Evolutionary conservation across 306 rosid species (phyloP).

Genomic region (Cicer bijugum): DNA sequence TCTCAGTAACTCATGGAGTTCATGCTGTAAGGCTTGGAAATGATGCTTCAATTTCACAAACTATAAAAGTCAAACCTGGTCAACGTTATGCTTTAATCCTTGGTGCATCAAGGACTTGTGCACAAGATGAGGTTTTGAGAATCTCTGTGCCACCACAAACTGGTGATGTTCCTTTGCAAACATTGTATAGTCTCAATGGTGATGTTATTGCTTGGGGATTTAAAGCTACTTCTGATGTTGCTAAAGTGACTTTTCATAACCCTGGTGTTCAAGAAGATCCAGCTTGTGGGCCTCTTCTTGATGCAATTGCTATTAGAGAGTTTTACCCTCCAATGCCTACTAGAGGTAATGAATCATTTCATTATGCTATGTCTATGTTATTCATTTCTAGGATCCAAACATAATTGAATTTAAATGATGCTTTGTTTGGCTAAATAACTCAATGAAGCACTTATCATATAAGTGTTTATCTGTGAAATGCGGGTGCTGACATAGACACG

Average conservation of each 20-base stretch:
- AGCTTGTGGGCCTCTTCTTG: conserved; percentile 90
- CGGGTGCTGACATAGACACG: too few relatives aligned
- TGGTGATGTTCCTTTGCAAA: conserved; percentile 90
- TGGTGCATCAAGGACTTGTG: conserved; percentile 96
- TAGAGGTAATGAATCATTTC: conserved; percentile 60
- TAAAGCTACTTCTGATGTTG: conserved; percentile 53
- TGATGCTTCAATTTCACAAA: conserved; percentile 87
- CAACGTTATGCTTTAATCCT: conserved; percentile 74
- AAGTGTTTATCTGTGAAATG: too few relatives aligned
- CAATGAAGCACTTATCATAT: too few relatives aligned
- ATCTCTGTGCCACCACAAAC: conserved; percentile 71
- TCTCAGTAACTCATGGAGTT: conserved; percentile 75
- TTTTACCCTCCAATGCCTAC: conserved; percentile 69
- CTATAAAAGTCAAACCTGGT: conserved; percentile 68
- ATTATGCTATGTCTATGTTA: not conserved
- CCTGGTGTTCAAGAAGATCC: conserved; percentile 95
- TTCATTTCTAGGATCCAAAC: not conserved
- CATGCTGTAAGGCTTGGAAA: conserved; percentile 97
- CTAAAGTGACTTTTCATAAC: conserved; percentile 75
- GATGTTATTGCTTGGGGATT: conserved; percentile 91
- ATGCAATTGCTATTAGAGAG: conserved; percentile 90
- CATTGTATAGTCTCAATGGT: conserved; percentile 76
- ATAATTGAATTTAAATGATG: not conserved
- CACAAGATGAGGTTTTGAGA: conserved; percentile 89
- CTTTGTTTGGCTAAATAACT: too few relatives aligned